These are phyloP conservation scores for Tetrapisispora phaffii DNA, from an alignment of 805 yeast species.

Conservation along the genomic window DNA sequence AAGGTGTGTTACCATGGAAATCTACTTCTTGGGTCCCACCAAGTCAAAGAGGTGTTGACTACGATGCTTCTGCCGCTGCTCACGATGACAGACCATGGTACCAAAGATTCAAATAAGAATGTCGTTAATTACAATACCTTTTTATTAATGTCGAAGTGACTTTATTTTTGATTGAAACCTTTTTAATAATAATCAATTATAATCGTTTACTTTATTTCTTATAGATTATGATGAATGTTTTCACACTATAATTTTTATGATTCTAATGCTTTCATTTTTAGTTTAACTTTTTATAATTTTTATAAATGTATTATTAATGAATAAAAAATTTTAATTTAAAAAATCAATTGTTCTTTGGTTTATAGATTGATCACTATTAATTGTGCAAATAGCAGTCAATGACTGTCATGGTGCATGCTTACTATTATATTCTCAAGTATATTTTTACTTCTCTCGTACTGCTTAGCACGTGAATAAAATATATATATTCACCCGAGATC, in stretches of 20 bases:
- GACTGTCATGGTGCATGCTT: too few species aligned
- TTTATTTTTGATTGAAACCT: not conserved
- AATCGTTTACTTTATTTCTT: not conserved
- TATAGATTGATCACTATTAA: too few species aligned
- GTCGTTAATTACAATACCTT: not conserved
- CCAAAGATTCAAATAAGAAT: slow-evolving; percentile 5
- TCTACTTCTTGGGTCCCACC: slow-evolving; percentile 45
- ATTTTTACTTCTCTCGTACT: too few species aligned
- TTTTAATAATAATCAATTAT: slow-evolving; percentile 1
- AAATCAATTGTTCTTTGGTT: too few species aligned
- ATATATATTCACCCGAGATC: too few species aligned
- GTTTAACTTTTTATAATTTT: too few species aligned
- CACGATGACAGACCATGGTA: slow-evolving; percentile 21
- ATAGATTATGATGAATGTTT: not conserved
- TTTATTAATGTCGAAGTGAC: too few species aligned
- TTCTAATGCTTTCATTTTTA: not conserved
- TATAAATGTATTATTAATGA: not conserved
- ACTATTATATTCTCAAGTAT: too few species aligned
- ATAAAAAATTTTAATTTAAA: too few species aligned
- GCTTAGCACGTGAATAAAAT: too few species aligned
- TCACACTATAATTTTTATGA: not conserved
- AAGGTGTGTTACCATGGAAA: slow-evolving; percentile 34
- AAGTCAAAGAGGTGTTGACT: slow-evolving; percentile 22
- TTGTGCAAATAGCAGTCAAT: too few species aligned
- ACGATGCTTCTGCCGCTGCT: slow-evolving; percentile 18